Base-by-base conservation (phyloP, 208 protist species). In the Crithidia sp. region DNA sequence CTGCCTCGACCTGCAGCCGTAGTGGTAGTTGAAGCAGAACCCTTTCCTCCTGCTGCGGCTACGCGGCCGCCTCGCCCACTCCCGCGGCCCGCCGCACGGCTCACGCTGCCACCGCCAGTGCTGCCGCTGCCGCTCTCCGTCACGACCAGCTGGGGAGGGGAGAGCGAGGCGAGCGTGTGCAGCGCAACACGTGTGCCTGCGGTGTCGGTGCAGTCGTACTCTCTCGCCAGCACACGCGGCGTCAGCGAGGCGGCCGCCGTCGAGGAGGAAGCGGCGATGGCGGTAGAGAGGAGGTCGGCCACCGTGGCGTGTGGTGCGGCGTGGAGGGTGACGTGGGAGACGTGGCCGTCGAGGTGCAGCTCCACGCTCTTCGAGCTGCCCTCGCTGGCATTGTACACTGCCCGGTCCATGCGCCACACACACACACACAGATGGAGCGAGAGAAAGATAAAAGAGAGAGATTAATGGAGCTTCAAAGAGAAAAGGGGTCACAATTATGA, bases 241-340 rank as follows among this genome's bases (percentile, higher is more conserved):
- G 74, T 67, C 4, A 68, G 52, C 59, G 53, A 2, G 0, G 58
- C 17, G 5, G 59, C 17, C n/a, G 74, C 39, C 9, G 64, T 43
- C 0, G 65, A 5, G 9, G 66, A 40, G 7, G 74, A 67, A 17
- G 74, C 74, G 3, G 66, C 17, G 44, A 78, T 60, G 44, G 74
- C 74, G 13, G 74, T 72, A 36, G 74, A 67, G 28, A 78, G 66
- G 5, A 78, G 66, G 28, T 78, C 74, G 7, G 74, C 74, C 5
- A 78, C 74, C 6, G 74, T 78, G 52, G 74, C 74, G 45, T 78
- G 74, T 8, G 74, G 49, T 4, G 74, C 74, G 8, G 74, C 74
- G 39, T 73, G 74, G 47, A 78, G 67, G 4, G 74, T 67, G 16
- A 78, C 74, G 59, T 78, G 67, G 2, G 66, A 66, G 6, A 72